Percentiles rank a stretch among this genome's conserved stretches.
phyloP scores from a whole-genome alignment of 108 stramenopile genomes.

The Cylindrotheca closterium region DNA sequence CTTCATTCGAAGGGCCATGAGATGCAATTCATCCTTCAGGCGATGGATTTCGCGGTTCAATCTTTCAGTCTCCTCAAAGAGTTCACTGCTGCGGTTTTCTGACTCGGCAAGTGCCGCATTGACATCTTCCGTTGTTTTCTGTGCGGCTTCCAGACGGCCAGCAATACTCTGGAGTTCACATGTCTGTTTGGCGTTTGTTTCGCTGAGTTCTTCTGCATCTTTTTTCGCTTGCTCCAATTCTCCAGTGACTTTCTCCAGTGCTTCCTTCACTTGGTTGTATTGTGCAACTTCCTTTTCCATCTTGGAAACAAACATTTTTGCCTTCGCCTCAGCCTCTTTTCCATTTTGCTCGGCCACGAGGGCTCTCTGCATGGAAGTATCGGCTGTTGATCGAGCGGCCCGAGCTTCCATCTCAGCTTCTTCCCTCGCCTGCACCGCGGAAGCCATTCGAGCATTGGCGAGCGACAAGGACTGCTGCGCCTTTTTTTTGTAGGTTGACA shows the following conservation, averaged over 20 bases:
- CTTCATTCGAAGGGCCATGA: background rate
- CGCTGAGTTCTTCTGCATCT: conserved; percentile 11
- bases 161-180: conserved; percentile 28
- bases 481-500: conserved; percentile 83
- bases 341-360: conserved; percentile 55
- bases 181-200: conserved; percentile 20
- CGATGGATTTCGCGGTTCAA: conserved; percentile 29
- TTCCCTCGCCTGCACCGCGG: conserved; percentile 81
- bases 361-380: conserved; percentile 68
- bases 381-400: conserved; percentile 65
- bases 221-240: conserved; percentile 32
- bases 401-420: conserved; percentile 85
- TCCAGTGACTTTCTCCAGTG: conserved; percentile 20
- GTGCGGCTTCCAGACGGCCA: conserved; percentile 28
- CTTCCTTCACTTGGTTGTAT: conserved; percentile 33
- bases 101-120: conserved; percentile 5
- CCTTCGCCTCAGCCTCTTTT: conserved; percentile 55
- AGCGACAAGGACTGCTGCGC: conserved; percentile 75
- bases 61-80: conserved; percentile 43
- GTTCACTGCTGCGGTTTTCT: conserved; percentile 22
- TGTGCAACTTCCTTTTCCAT: conserved; percentile 38
- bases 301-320: conserved; percentile 38
- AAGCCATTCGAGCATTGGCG: conserved; percentile 74
- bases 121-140: conserved; percentile 24
- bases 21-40: conserved; percentile 29